Evolutionary conservation across 345 rosid species (phyloP).

Genomic region (Pistacia atlantica): DNA sequence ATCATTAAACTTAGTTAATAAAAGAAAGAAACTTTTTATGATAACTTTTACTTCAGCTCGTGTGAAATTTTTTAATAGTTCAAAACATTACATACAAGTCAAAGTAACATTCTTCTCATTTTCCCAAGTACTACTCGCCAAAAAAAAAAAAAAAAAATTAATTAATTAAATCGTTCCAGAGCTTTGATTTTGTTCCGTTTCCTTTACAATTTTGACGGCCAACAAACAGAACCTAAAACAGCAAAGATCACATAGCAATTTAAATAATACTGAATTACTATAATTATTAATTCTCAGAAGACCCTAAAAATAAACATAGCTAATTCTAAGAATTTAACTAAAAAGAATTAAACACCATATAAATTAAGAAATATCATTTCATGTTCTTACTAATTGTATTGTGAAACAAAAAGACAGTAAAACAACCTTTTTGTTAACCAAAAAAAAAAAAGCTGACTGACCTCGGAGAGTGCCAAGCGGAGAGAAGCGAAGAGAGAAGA

Average conservation of each 20-base stretch:
- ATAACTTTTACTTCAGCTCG: background rate
- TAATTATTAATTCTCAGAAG: background rate
- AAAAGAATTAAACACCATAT: background rate
- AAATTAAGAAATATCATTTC: background rate
- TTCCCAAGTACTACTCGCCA: background rate
- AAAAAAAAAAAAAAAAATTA: background rate
- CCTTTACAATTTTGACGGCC: background rate
- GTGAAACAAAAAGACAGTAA: too few relatives aligned
- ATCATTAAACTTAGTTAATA: too few relatives aligned
- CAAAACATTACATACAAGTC: background rate
- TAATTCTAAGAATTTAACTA: background rate
- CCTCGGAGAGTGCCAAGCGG: constrained; percentile 83
- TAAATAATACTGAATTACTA: background rate
- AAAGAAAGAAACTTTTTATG: background rate
- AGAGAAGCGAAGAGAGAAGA: constrained; percentile 81
- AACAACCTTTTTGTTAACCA: background rate
- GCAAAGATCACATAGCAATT: background rate
- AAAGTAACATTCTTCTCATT: background rate
- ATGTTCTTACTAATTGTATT: background rate
- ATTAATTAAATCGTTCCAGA: background rate
- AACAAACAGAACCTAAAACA: background rate
- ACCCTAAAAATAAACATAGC: background rate
- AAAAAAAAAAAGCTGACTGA: constrained; percentile 23
- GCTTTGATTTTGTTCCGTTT: background rate
- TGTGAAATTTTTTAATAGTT: background rate